phyloP scores from a whole-genome alignment of 2,329 filamentous ascomycete genomes.

The Pseudogymnoascus sp. region DNA sequence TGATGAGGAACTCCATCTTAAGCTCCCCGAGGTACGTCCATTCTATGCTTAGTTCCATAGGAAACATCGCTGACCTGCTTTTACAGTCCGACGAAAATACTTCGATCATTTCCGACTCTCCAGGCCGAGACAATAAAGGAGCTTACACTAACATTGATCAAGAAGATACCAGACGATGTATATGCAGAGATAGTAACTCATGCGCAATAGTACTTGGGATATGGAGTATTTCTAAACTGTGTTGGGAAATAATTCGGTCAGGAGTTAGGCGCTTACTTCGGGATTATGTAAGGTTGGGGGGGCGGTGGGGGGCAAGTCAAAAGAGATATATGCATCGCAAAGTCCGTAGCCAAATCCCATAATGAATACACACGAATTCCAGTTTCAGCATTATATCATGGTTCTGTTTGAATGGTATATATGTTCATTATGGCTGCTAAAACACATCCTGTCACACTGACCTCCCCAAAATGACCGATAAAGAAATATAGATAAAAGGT shows the following conservation, averaged over 20 bases:
- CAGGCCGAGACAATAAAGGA: slow-evolving; percentile 78
- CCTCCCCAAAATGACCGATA: background rate
- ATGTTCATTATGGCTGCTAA: background rate
- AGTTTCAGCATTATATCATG: background rate
- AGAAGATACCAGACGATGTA: slow-evolving; percentile 81
- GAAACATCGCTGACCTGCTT: slow-evolving; percentile 19
- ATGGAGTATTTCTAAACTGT: background rate
- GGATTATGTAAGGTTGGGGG: background rate
- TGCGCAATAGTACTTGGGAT: slow-evolving; percentile 48
- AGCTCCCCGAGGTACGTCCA: slow-evolving; percentile 66
- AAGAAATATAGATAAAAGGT: background rate
- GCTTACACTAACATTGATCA: slow-evolving; percentile 76
- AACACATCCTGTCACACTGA: background rate
- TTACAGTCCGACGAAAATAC: slow-evolving; percentile 75
- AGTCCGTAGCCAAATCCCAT: background rate
- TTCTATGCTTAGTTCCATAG: background rate
- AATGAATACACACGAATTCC: background rate
- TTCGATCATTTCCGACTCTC: slow-evolving; percentile 78
- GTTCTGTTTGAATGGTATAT: background rate
- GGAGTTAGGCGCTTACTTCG: background rate
- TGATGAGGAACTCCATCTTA: slow-evolving; percentile 77
- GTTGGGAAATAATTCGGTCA: background rate
- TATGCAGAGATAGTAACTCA: slow-evolving; percentile 87
- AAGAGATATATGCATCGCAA: background rate
- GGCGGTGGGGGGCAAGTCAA: background rate